Conservation (phyloP, 352 stramenopile genomes). For the Phytophthora hibernalis region DNA sequence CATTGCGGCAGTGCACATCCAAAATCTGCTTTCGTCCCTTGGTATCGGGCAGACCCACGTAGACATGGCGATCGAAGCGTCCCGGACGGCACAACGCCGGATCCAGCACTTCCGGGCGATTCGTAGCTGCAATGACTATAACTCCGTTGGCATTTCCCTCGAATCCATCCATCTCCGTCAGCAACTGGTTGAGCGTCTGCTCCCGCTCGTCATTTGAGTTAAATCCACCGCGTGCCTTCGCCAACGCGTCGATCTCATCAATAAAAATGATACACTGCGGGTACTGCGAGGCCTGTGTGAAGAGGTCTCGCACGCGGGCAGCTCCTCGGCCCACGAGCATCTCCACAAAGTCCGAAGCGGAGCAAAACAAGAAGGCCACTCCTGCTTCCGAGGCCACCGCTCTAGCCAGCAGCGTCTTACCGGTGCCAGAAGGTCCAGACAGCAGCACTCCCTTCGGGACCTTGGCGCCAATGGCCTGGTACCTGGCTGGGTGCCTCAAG, state of each 20-base stretch:
- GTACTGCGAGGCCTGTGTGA: slow-evolving; percentile 94
- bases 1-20: slow-evolving; percentile 67
- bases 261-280: slow-evolving; percentile 98
- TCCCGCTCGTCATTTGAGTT: slow-evolving; percentile 96
- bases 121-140: slow-evolving; percentile 98
- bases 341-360: slow-evolving; percentile 97
- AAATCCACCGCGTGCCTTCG: slow-evolving; percentile 83
- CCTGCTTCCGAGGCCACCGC: slow-evolving; percentile 94
- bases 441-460: slow-evolving; percentile 95
- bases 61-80: slow-evolving; percentile 97
- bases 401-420: slow-evolving; percentile 95
- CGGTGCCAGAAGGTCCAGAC: slow-evolving; percentile 93
- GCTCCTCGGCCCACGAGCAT: slow-evolving; percentile 96
- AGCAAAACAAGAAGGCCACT: slow-evolving; percentile 96
- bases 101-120: slow-evolving; percentile 96
- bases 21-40: slow-evolving; percentile 89
- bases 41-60: slow-evolving; percentile 94
- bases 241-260: slow-evolving; percentile 96
- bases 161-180: slow-evolving; percentile 92
- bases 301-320: slow-evolving; percentile 94
- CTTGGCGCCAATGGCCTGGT: slow-evolving; percentile 93
- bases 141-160: slow-evolving; percentile 92
- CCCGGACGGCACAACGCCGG: slow-evolving; percentile 95
- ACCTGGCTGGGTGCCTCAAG: slow-evolving; percentile 91
- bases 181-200: slow-evolving; percentile 95